Conservation (phyloP, 257 asterid species). For the Prunella vulgaris region DNA sequence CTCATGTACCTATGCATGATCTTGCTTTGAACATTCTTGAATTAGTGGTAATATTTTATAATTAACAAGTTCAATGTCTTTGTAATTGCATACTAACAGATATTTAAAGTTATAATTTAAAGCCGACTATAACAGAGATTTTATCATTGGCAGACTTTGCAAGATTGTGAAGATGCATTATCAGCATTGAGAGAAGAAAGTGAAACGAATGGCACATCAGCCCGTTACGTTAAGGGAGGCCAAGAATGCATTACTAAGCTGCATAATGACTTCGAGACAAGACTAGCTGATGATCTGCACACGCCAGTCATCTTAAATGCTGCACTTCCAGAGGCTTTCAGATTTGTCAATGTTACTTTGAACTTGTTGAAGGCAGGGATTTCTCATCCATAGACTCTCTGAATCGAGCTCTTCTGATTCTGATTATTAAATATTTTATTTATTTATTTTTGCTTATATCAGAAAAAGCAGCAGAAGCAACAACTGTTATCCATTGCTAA, state of each 20-base stretch:
- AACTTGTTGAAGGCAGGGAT: constrained; percentile 54
- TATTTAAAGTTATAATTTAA: background rate
- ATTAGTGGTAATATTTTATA: background rate
- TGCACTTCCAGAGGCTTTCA: constrained; percentile 61
- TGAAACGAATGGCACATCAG: constrained; percentile 34
- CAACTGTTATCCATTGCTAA: constrained; percentile 28
- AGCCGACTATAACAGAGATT: background rate
- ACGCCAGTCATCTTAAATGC: constrained; percentile 62
- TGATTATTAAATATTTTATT: constrained; percentile 20
- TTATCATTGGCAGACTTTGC: constrained; percentile 48
- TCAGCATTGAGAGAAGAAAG: constrained; percentile 32
- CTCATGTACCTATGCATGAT: background rate
- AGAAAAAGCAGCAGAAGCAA: constrained; percentile 39
- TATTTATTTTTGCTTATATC: background rate
- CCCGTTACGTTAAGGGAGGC: background rate
- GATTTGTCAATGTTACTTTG: constrained; percentile 44
- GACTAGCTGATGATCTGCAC: constrained; percentile 78
- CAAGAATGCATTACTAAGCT: constrained; percentile 55
- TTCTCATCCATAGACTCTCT: background rate
- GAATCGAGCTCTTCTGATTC: background rate
- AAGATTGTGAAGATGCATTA: constrained; percentile 54
- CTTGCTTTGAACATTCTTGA: background rate
- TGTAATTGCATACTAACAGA: background rate
- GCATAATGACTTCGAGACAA: constrained; percentile 53
- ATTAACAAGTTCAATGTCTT: background rate